Base-by-base conservation (phyloP, 164 flowering plant species). In the Annona squamosa region DNA sequence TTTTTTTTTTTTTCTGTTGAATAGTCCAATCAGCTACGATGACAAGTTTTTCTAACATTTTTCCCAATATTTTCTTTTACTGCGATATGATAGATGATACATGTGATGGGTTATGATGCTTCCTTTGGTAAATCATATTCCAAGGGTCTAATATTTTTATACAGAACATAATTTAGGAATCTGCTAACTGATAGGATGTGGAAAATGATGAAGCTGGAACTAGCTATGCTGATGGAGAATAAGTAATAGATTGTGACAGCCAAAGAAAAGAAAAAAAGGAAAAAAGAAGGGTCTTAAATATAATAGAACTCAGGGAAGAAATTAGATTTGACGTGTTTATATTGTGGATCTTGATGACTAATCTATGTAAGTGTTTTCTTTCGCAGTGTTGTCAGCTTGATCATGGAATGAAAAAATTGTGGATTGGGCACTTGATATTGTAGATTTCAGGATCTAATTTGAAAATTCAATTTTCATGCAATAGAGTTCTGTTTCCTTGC, bases 401-500 rank as follows among this genome's bases (percentile, higher is more conserved):
- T 63, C 19, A 18, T 63, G 18, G 66, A 42, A 63, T 63, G 66
- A 63, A 63, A 63, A 18, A 63, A 63, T 18, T 63, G 26, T 5
- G 43, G 7, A 37, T 37, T 63, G 5, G 26, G 18, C 26, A 17
- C 37, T 63, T 63, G 66, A 63, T 7, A 3, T 65, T 19, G 68
- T 37, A 16, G 45, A 65, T 37, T 69, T 69, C 61, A 17, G 41
- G 4, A 74, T 65, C 26, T 4, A 67, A 48, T 4, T 64, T 19
- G 18, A 44, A 4, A 43, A 56, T 42, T 48, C 18, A 44, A 37
- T 12, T 64, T 9, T 48, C 5, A 52, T 12, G 5, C 52, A 46
- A 65, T 43, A 41, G 3, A 3, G 56, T 16, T 56, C 18, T 46
- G 46, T 42, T 72, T 16, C 68, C 37, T 74, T 82, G 79, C 91